These are phyloP conservation scores for Vinca minor DNA, from an alignment of 257 asterid species.

Conservation along the genomic window DNA sequence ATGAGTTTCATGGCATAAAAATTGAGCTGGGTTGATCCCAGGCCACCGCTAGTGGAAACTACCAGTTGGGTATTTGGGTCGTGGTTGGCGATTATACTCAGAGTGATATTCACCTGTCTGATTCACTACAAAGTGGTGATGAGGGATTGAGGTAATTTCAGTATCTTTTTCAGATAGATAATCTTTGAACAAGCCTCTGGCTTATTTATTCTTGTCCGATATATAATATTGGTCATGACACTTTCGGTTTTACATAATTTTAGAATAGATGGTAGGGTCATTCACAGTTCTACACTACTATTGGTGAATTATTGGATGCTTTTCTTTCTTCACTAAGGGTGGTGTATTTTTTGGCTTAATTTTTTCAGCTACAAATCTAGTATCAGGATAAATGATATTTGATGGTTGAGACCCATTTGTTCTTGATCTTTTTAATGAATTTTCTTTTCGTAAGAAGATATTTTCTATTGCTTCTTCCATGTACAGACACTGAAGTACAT, in stretches of 20 bases:
- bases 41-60: conserved; percentile 84
- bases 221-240: neutral
- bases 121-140: conserved; percentile 43
- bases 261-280: neutral
- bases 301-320: neutral
- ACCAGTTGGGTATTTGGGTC: conserved; percentile 84
- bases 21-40: conserved; percentile 96
- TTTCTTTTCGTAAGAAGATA: neutral
- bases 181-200: neutral
- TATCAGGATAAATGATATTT: neutral
- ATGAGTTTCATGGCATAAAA: conserved; percentile 85
- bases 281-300: neutral
- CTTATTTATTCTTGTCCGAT: neutral
- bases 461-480: neutral
- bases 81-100: conserved; percentile 59
- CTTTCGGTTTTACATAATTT: neutral
- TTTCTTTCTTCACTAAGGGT: neutral
- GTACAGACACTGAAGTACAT: neutral
- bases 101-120: conserved; percentile 54
- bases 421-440: neutral
- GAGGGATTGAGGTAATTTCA: conserved; percentile 52
- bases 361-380: neutral
- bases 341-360: neutral
- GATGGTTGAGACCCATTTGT: neutral
- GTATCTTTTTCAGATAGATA: neutral